These are phyloP conservation scores for Nigrospora oryzae DNA, from an alignment of 2,329 filamentous ascomycete genomes.

Conservation along the genomic window DNA sequence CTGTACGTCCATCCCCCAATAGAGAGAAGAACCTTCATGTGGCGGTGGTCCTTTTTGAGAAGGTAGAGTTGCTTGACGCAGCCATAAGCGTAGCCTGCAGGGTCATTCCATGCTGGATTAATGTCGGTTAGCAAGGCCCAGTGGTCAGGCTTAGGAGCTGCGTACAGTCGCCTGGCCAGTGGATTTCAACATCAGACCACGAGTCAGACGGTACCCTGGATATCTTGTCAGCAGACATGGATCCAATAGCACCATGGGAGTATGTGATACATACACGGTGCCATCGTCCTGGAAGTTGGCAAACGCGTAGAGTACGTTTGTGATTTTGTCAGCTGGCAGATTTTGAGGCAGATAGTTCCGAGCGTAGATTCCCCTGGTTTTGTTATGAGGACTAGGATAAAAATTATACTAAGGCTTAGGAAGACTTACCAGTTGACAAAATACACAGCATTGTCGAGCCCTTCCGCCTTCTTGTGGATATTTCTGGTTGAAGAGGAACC, in stretches of 20 bases:
- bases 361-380: slow-evolving; percentile 58
- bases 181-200: slow-evolving; percentile 65
- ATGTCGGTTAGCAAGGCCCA: slow-evolving; percentile 5
- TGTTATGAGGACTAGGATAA: slow-evolving; percentile 2
- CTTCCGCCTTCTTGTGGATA: slow-evolving; percentile 12
- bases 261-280: slow-evolving; percentile 48
- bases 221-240: background rate
- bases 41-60: slow-evolving; percentile 68
- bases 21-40: slow-evolving; percentile 68
- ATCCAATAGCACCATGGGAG: no score
- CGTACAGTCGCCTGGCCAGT: slow-evolving; percentile 59
- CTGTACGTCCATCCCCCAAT: slow-evolving; percentile 87
- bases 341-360: slow-evolving; percentile 65
- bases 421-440: slow-evolving; percentile 38
- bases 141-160: background rate
- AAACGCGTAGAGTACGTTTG: slow-evolving; percentile 75
- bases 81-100: slow-evolving; percentile 68
- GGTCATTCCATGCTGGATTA: slow-evolving; percentile 45
- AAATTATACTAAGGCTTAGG: slow-evolving; percentile 21
- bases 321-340: slow-evolving; percentile 61
- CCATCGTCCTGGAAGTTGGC: slow-evolving; percentile 66
- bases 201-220: slow-evolving; percentile 46
- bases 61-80: slow-evolving; percentile 72
- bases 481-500: background rate
- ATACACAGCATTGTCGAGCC: slow-evolving; percentile 36